Evolutionary conservation across 2,329 filamentous ascomycete genomes (phyloP).

Genomic region (Trematosphaeria pertusa): DNA sequence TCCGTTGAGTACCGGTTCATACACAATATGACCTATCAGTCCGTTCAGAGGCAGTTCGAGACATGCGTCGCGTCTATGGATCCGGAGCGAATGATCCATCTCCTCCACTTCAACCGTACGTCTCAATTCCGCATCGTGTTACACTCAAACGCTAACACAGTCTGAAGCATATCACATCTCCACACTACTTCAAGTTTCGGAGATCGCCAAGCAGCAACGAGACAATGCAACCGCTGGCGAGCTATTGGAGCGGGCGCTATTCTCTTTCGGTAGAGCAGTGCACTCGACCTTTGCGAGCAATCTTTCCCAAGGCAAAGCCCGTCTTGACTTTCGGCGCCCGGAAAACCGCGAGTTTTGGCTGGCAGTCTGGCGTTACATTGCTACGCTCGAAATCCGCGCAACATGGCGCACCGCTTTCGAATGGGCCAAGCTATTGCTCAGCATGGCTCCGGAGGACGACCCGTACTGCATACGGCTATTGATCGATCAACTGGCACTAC

Average conservation of each 20-base stretch:
- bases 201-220: slow-evolving; percentile 88
- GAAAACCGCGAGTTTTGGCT: slow-evolving; percentile 96
- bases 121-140: too few species aligned
- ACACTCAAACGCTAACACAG: slow-evolving; percentile 20
- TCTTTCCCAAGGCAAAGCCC: slow-evolving; percentile 77
- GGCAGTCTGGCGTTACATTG: slow-evolving; percentile 86
- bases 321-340: slow-evolving; percentile 78
- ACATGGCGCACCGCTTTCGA: slow-evolving; percentile 93
- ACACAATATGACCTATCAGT: slow-evolving; percentile 77
- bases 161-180: slow-evolving; percentile 86
- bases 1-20: slow-evolving; percentile 77
- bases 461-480: slow-evolving; percentile 83
- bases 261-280: slow-evolving; percentile 88
- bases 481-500: slow-evolving; percentile 84
- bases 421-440: slow-evolving; percentile 86
- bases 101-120: slow-evolving; percentile 71
- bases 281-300: slow-evolving; percentile 81
- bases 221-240: slow-evolving; percentile 87
- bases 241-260: slow-evolving; percentile 87
- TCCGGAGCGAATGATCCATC: slow-evolving; percentile 78
- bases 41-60: slow-evolving; percentile 78
- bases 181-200: slow-evolving; percentile 90
- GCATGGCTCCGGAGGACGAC: slow-evolving; percentile 74
- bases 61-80: slow-evolving; percentile 82
- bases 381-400: slow-evolving; percentile 84